Conservation (phyloP, 805 yeast species). For the Kodamaea hsintzibuensis region DNA sequence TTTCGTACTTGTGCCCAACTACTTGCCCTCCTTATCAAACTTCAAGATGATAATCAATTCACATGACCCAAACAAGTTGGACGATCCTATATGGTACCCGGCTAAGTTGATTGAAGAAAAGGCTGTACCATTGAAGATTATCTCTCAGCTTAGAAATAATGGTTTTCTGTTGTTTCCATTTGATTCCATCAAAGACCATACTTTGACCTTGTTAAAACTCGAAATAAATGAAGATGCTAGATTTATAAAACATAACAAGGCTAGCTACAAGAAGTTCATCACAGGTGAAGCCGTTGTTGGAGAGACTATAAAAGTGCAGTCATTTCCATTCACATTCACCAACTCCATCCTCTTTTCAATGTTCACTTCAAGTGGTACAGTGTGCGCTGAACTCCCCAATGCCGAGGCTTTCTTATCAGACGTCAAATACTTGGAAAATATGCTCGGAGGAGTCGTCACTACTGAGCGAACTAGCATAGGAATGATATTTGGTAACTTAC, state of each 20-base stretch:
- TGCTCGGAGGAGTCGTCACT: slow-evolving; percentile 41
- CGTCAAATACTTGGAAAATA: slow-evolving; percentile 45
- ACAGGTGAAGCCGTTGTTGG: slow-evolving; percentile 1
- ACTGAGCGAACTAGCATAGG: slow-evolving; percentile 29
- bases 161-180: slow-evolving; percentile 27
- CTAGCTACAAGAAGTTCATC: slow-evolving; percentile 1
- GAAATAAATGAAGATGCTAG: not conserved
- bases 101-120: not conserved
- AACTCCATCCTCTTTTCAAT: slow-evolving; percentile 30
- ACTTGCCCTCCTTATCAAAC: slow-evolving; percentile 12
- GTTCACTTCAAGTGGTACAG: slow-evolving; percentile 23
- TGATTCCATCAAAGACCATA: slow-evolving; percentile 10
- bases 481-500: slow-evolving; percentile 37
- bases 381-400: slow-evolving; percentile 18
- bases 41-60: slow-evolving; percentile 11
- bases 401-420: slow-evolving; percentile 36
- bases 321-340: slow-evolving; percentile 32
- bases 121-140: not conserved
- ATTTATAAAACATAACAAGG: slow-evolving; percentile 7
- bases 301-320: slow-evolving; percentile 5
- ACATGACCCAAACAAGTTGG: slow-evolving; percentile 3
- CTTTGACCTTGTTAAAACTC: slow-evolving; percentile 6
- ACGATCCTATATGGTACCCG: slow-evolving; percentile 13
- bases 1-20: slow-evolving; percentile 18
- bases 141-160: slow-evolving; percentile 19